A percentile compares a stretch with the other conserved stretches of the same genome.
Conservation (phyloP, 768 basidiomycete species). For the Auricularia heimuer region DNA sequence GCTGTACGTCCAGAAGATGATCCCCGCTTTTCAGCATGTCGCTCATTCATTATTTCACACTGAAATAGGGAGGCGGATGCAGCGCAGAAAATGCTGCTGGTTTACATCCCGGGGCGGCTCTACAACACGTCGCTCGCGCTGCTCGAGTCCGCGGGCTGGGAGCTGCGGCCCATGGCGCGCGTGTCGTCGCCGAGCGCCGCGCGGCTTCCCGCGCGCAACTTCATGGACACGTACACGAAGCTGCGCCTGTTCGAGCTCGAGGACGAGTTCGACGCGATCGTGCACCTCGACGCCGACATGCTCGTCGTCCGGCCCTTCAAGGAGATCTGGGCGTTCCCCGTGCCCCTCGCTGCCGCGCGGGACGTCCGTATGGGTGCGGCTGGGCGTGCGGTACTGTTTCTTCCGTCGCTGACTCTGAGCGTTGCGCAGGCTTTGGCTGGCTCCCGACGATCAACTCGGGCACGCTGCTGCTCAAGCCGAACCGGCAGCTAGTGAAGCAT, state of each 20-base stretch:
- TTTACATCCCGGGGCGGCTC: constrained; percentile 4
- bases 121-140: constrained; percentile 1
- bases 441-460: constrained; percentile 7
- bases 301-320: constrained; percentile 6
- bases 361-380: constrained; percentile 7
- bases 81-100: constrained; percentile 6
- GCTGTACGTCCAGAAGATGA: background rate
- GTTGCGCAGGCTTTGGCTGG: constrained; percentile 5
- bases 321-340: constrained; percentile 8
- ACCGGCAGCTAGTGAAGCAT: constrained; percentile 2
- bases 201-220: constrained; percentile 5
- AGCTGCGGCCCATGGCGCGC: background rate
- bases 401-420: background rate
- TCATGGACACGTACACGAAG: constrained; percentile 10
- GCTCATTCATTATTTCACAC: background rate
- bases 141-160: constrained; percentile 5
- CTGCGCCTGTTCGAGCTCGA: constrained; percentile 8
- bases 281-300: constrained; percentile 9
- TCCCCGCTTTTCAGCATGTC: background rate
- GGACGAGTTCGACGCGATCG: constrained; percentile 6
- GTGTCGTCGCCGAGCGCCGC: constrained; percentile 1
- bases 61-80: background rate
- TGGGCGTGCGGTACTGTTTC: background rate
- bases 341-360: constrained; percentile 5
- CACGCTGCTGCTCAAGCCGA: constrained; percentile 7